Evolutionary conservation across 169 alveolate genomes (phyloP).

Genomic region (Cryptosporidium ubiquitum): DNA sequence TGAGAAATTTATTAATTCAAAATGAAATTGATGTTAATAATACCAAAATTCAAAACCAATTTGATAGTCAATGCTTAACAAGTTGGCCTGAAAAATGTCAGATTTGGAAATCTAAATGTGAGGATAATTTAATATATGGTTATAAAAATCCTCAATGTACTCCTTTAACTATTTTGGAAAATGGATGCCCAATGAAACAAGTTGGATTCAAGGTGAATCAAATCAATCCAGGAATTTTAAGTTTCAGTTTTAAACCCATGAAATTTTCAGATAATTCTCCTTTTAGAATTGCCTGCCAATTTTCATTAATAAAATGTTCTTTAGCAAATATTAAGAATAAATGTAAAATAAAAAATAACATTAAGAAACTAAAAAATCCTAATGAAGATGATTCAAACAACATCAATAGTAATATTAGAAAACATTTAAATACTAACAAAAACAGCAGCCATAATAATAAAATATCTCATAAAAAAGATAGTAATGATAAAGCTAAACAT

Average conservation of each 20-base stretch:
- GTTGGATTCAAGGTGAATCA: constrained; percentile 66
- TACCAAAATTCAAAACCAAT: not conserved
- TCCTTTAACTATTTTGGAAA: constrained; percentile 43
- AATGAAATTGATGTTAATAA: not conserved
- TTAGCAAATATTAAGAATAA: constrained; percentile 24
- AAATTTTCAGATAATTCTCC: constrained; percentile 48
- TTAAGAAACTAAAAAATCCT: not conserved
- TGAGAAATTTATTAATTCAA: not conserved
- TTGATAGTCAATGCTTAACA: constrained; percentile 19
- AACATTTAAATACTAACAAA: not conserved
- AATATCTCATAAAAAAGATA: not conserved
- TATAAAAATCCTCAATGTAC: constrained; percentile 48
- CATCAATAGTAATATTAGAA: not conserved
- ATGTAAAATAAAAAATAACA: not conserved
- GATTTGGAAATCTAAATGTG: constrained; percentile 70
- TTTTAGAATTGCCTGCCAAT: constrained; percentile 68
- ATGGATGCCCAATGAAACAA: constrained; percentile 70
- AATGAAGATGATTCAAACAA: not conserved
- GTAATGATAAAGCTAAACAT: not conserved
- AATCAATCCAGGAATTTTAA: constrained; percentile 38
- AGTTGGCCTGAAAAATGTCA: constrained; percentile 74
- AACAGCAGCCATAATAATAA: not conserved
- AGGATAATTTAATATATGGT: constrained; percentile 51
- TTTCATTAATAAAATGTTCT: constrained; percentile 47
- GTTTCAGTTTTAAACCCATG: constrained; percentile 69